A percentile compares a stretch with the other conserved stretches of the same genome.
Conservation (phyloP, 306 rosid genomes). For the Castanospermum australe region DNA sequence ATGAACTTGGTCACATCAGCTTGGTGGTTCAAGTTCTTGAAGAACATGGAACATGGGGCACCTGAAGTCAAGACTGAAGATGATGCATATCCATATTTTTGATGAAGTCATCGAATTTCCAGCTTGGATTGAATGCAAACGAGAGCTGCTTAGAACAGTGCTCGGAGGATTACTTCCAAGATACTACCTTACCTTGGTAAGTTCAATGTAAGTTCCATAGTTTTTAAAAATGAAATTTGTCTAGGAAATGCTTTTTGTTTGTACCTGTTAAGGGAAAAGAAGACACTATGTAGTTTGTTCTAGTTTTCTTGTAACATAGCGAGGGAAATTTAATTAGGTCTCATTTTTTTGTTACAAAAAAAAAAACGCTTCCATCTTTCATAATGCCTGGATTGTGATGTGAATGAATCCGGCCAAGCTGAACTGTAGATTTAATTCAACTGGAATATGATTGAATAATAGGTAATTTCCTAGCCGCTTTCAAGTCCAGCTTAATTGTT, state of each 20-base stretch:
- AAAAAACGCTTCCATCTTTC: neutral
- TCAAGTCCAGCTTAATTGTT: too few species aligned
- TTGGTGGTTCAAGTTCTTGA: conserved; percentile 65
- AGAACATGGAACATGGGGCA: conserved; percentile 45
- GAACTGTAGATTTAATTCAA: neutral
- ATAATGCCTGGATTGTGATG: too few species aligned
- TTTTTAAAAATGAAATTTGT: conserved; percentile 5
- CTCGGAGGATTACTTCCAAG: conserved; percentile 41
- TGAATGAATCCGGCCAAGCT: neutral
- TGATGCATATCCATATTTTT: conserved; percentile 37
- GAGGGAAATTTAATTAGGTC: neutral
- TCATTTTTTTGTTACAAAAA: neutral
- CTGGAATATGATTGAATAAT: too few species aligned
- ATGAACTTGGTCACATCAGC: conserved; percentile 62
- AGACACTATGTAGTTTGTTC: neutral
- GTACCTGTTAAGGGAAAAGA: neutral
- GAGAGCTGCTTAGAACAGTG: conserved; percentile 49
- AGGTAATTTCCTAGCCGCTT: too few species aligned
- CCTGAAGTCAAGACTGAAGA: conserved; percentile 33
- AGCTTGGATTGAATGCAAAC: conserved; percentile 52
- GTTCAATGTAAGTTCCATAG: conserved; percentile 15
- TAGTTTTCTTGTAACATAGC: neutral
- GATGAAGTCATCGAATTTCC: conserved; percentile 58
- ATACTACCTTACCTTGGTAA: conserved; percentile 63
- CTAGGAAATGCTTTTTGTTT: conserved; percentile 3